Percentiles rank a stretch among this genome's conserved stretches.
phyloP scores from a whole-genome alignment of 805 yeast genomes.

The Teunomyces tritomae region DNA sequence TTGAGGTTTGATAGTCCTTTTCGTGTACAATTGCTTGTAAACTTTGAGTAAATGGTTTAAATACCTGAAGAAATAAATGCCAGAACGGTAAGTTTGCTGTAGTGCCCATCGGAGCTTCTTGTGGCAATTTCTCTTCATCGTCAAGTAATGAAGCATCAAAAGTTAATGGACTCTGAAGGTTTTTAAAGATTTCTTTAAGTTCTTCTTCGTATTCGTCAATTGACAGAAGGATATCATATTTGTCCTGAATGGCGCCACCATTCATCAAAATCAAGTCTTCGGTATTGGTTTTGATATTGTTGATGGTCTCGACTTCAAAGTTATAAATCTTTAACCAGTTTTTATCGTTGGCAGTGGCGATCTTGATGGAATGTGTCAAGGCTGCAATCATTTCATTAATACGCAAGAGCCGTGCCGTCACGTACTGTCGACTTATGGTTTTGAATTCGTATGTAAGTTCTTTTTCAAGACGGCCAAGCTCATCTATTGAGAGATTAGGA shows the following conservation, averaged over 20 bases:
- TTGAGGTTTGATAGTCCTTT: slow-evolving; percentile 25
- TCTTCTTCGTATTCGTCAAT: slow-evolving; percentile 31
- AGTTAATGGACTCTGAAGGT: slow-evolving; percentile 33
- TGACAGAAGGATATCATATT: slow-evolving; percentile 15
- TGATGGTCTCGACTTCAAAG: slow-evolving; percentile 34
- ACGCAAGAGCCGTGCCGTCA: slow-evolving; percentile 27
- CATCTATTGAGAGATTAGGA: slow-evolving; percentile 1
- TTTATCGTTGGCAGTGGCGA: slow-evolving; percentile 25
- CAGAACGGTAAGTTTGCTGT: slow-evolving; percentile 18
- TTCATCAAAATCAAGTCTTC: slow-evolving; percentile 26
- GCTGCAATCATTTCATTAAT: slow-evolving; percentile 23
- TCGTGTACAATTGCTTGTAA: slow-evolving; percentile 26
- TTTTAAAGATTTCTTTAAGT: slow-evolving; percentile 25
- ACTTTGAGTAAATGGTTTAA: slow-evolving; percentile 20
- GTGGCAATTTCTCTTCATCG: slow-evolving; percentile 3
- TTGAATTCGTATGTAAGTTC: slow-evolving; percentile 20
- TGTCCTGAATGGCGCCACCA: slow-evolving; percentile 7
- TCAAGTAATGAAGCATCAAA: slow-evolving; percentile 26
- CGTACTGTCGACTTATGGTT: slow-evolving; percentile 20
- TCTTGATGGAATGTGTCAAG: slow-evolving; percentile 23
- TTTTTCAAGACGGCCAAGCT: slow-evolving; percentile 1
- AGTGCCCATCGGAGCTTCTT: background rate
- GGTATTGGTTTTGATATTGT: slow-evolving; percentile 27
- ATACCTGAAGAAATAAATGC: slow-evolving; percentile 18
- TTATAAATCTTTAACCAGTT: slow-evolving; percentile 32